phyloP scores from a whole-genome alignment of 2,329 filamentous ascomycete genomes.

The Colletotrichum sp. region DNA sequence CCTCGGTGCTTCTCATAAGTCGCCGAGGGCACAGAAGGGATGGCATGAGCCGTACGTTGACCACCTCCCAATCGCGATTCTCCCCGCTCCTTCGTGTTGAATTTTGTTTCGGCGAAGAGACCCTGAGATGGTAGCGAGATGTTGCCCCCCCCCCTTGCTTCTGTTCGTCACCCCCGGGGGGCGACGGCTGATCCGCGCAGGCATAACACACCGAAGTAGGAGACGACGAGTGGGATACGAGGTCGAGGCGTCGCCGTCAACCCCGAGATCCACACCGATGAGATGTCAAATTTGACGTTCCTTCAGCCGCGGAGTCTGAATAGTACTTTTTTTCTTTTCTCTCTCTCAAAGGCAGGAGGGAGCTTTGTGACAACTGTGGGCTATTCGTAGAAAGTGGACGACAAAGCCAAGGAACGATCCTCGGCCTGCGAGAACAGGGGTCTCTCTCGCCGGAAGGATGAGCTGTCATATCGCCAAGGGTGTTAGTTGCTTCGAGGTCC shows the following conservation, averaged over 20 bases:
- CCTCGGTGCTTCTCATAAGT: neutral
- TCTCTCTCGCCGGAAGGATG: neutral
- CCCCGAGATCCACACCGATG: neutral
- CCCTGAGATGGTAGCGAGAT: neutral
- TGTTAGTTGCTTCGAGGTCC: neutral
- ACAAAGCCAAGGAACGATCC: neutral
- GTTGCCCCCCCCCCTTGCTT: neutral
- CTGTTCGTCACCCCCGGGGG: neutral
- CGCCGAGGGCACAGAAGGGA: neutral
- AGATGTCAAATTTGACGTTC: neutral
- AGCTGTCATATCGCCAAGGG: conserved; percentile 7
- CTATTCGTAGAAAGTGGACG: neutral
- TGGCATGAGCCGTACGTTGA: neutral
- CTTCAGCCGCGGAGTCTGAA: neutral
- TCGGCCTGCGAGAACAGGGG: neutral
- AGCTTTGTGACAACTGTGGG: neutral
- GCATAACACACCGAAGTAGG: neutral
- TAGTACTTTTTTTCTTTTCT: neutral
- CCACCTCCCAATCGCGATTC: neutral
- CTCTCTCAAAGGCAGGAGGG: neutral
- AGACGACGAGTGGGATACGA: conserved; percentile 7
- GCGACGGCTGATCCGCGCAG: conserved; percentile 6
- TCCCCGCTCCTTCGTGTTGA: neutral
- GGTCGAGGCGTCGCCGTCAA: neutral
- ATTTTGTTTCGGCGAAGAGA: neutral